Evolutionary conservation across 1,284 basidiomycete genomes (phyloP).

Genomic region (Naganishia sp.): DNA sequence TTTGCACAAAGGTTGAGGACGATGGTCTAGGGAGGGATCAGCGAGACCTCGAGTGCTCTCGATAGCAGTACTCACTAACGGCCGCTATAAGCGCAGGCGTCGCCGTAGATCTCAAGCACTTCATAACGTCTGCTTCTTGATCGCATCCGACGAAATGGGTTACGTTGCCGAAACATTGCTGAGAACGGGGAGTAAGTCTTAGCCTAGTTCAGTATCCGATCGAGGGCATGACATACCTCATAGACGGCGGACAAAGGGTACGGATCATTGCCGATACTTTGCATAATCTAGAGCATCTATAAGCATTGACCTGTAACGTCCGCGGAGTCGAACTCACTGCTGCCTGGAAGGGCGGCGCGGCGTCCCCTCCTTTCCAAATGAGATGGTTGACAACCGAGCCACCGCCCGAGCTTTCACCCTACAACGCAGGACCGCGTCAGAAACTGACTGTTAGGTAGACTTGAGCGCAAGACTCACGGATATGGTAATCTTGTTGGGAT

Average conservation of each 20-base stretch:
- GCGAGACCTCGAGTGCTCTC: neutral
- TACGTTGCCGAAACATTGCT: slow-evolving; percentile 36
- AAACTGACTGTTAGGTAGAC: no score
- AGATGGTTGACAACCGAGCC: slow-evolving; percentile 36
- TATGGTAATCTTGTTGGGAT: slow-evolving; percentile 49
- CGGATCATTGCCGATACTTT: slow-evolving; percentile 38
- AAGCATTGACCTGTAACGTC: neutral
- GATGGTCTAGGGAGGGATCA: slow-evolving; percentile 20
- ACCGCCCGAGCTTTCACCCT: slow-evolving; percentile 36
- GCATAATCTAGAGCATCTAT: slow-evolving; percentile 23
- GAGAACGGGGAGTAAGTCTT: neutral
- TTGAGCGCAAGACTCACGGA: slow-evolving; percentile 23
- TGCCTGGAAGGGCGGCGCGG: slow-evolving; percentile 32
- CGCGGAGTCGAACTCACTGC: slow-evolving; percentile 21
- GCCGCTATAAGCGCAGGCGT: slow-evolving; percentile 32
- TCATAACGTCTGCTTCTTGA: slow-evolving; percentile 30
- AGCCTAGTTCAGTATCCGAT: neutral
- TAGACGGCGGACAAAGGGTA: slow-evolving; percentile 31
- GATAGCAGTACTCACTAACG: slow-evolving; percentile 32
- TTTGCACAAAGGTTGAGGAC: slow-evolving; percentile 35
- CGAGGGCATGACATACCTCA: slow-evolving; percentile 26
- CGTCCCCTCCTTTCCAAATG: slow-evolving; percentile 33
- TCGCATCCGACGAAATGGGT: slow-evolving; percentile 34
- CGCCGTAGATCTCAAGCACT: slow-evolving; percentile 30
- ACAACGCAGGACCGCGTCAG: neutral